These are phyloP conservation scores for Cubamyces sp. DNA, from an alignment of 768 basidiomycete genomes.

Conservation along the genomic window DNA sequence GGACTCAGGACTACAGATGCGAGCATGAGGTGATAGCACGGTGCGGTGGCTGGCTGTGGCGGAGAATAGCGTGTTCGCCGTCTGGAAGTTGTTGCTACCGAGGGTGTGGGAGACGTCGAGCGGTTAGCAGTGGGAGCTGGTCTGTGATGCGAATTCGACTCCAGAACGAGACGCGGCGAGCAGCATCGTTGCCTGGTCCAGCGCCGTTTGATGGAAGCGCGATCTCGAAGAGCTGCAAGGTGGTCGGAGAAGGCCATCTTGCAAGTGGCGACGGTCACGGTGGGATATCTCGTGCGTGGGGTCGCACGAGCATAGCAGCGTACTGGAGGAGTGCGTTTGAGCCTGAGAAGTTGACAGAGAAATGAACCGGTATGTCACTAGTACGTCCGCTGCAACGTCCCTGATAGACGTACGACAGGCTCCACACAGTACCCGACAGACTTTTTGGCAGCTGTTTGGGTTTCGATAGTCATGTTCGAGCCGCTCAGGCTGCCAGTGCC, in stretches of 20 bases:
- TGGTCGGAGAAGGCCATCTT: neutral
- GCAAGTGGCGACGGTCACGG: neutral
- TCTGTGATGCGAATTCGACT: neutral
- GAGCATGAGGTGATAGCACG: conserved; percentile 5
- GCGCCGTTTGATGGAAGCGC: neutral
- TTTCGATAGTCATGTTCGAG: neutral
- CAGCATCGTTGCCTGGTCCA: neutral
- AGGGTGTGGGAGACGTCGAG: neutral
- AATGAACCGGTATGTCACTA: neutral
- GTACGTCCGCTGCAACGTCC: neutral
- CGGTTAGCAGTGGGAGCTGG: neutral
- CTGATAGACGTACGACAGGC: conserved; percentile 2
- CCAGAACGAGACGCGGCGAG: conserved; percentile 8
- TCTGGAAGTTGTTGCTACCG: neutral
- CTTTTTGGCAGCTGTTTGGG: conserved; percentile 18
- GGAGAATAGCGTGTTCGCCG: conserved; percentile 5
- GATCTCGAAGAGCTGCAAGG: neutral
- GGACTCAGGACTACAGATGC: neutral
- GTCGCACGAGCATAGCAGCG: neutral
- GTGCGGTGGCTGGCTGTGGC: neutral
- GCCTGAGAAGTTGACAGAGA: too few species aligned
- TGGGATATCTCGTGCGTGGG: neutral
- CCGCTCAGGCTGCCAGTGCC: neutral
- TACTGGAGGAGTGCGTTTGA: neutral
- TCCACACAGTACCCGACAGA: conserved; percentile 14